Evolutionary conservation across 148 eudicot genomes (phyloP).

Genomic region (Fagopyrum esculentum): DNA sequence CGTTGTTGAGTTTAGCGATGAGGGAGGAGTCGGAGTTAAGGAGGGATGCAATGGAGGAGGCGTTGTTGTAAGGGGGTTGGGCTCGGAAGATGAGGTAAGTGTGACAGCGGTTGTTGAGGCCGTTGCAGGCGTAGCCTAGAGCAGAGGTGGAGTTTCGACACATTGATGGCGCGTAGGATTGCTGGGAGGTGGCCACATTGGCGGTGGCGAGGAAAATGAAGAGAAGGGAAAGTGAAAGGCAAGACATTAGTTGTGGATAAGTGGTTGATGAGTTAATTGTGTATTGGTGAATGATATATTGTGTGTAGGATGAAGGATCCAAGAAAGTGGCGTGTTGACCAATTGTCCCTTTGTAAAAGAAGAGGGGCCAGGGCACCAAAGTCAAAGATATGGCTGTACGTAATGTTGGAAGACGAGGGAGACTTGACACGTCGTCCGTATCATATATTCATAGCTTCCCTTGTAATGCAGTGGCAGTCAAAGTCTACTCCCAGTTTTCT

Average conservation of each 20-base stretch:
- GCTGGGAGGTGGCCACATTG: not conserved
- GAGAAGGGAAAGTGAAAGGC: not conserved
- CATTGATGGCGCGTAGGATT: conserved; percentile 1
- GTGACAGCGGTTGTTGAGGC: not conserved
- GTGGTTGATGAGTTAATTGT: not conserved
- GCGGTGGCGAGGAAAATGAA: not conserved
- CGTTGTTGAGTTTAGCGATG: conserved; percentile 13
- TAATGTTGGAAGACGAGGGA: too few relatives aligned
- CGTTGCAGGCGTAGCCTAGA: conserved; percentile 15
- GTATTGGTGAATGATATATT: not conserved
- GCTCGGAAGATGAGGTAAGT: conserved; percentile 13
- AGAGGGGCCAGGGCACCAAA: too few relatives aligned
- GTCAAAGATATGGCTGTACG: too few relatives aligned
- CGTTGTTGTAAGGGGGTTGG: conserved; percentile 9
- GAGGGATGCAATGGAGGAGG: conserved; percentile 10
- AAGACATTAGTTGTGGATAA: not conserved
- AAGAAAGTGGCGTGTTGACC: too few relatives aligned
- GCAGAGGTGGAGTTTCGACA: conserved; percentile 1
- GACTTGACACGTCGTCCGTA: too few relatives aligned
- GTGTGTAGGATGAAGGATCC: not conserved
- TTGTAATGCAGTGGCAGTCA: too few relatives aligned
- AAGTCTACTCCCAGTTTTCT: too few relatives aligned
- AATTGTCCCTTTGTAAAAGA: too few relatives aligned
- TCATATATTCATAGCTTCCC: too few relatives aligned
- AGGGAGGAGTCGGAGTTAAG: conserved; percentile 10